Conservation (phyloP, 176 grass and related monocot species). For the Musa beccarii region DNA sequence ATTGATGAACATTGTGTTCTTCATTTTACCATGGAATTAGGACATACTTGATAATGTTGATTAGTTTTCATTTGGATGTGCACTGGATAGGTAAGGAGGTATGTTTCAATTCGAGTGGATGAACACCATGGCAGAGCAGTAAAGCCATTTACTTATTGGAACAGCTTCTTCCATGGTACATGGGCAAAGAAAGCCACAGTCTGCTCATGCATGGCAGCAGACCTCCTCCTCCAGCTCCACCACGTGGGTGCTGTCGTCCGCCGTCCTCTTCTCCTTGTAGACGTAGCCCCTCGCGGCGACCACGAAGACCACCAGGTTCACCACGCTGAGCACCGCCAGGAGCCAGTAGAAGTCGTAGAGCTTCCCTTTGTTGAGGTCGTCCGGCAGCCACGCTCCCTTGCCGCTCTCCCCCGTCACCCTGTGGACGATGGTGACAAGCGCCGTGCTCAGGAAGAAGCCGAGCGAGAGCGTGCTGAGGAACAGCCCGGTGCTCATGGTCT, state of each 20-base stretch:
- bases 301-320: conserved; percentile 49
- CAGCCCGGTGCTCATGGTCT: conserved; percentile 93
- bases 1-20: no score
- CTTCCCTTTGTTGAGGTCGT: conserved; percentile 66
- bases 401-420: conserved; percentile 39
- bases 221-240: conserved; percentile 69
- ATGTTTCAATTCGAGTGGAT: no score
- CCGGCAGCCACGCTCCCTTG: conserved; percentile 45
- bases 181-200: no score
- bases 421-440: conserved; percentile 59
- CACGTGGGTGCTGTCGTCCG: conserved; percentile 19
- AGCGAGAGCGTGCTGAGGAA: conserved; percentile 88
- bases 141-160: no score
- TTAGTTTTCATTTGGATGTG: no score
- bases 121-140: no score
- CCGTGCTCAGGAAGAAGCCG: conserved; percentile 86
- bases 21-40: no score
- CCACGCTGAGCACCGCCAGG: conserved; percentile 41
- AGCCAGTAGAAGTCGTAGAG: conserved; percentile 96
- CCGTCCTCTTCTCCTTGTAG: conserved; percentile 80
- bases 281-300: conserved; percentile 40
- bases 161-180: no score
- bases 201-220: conserved; percentile 5
- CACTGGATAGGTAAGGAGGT: no score
- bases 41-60: no score